Percentiles rank a stretch among this genome's conserved stretches.
These are phyloP conservation scores for Eimeria maxima DNA, from an alignment of 169 alveolate genomes.

Conservation along the genomic window DNA sequence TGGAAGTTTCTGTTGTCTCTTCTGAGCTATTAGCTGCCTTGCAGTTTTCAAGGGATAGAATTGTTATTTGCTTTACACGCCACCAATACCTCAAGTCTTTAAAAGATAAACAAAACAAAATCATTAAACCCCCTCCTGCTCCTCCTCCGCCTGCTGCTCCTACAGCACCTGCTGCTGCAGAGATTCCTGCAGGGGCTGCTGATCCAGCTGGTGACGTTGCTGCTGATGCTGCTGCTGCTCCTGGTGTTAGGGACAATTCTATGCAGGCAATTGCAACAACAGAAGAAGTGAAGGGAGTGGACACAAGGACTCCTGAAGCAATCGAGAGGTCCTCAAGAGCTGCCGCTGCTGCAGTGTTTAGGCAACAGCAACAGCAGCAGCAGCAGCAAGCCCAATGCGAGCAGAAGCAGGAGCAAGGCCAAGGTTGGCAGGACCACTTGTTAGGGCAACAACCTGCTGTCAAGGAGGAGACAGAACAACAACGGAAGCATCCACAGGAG, in stretches of 20 bases:
- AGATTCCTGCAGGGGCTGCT: neutral
- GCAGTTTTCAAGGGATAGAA: conserved; percentile 1
- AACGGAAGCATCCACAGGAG: neutral
- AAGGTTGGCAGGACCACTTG: neutral
- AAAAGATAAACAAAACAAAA: conserved; percentile 10
- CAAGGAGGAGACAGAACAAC: neutral
- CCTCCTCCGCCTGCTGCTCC: conserved; percentile 8
- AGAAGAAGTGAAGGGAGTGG: neutral
- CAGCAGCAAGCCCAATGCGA: conserved; percentile 1
- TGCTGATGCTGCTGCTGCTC: conserved; percentile 40
- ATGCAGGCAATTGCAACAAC: neutral
- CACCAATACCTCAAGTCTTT: conserved; percentile 12
- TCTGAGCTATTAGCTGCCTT: neutral
- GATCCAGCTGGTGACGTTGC: neutral
- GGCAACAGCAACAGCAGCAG: conserved; percentile 56
- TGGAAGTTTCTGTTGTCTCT: conserved; percentile 5
- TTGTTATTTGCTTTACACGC: neutral
- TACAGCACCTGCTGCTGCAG: neutral
- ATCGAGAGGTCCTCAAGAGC: conserved; percentile 9
- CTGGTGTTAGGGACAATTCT: neutral
- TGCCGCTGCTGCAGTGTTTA: neutral
- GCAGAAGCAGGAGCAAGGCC: neutral
- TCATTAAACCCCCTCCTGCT: neutral
- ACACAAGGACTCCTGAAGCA: neutral
- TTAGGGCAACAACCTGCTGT: neutral